Evolutionary conservation across 371 early-diverging fungal genomes (phyloP), one percentile per base, ranked within the genome.

Genomic region (Apophysomyces sp.): DNA sequence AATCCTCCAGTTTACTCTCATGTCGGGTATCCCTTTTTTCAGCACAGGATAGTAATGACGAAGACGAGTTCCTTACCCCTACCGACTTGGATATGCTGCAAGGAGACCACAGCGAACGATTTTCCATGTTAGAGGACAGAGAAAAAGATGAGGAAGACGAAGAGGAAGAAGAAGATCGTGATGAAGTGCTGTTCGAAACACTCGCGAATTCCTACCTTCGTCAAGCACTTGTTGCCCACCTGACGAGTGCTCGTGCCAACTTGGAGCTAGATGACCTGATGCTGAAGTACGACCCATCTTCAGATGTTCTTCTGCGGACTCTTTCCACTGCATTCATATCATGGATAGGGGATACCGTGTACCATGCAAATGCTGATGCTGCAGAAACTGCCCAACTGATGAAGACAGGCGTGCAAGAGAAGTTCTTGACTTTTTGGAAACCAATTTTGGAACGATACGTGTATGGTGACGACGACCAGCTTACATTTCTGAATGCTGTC

Each of bases 221-320:
- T n/a, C 86, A 86, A 62, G 84, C 86, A 1, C 65, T 81, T 16
- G 37, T 76, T 13, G 78, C 83, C 9, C 79, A 77, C 62, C 64
- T 86, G 55, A 84, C 83, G 2, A 76, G 83, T 28, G 84, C 84
- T 11, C 74, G 82, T 34, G 80, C 77, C 5, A 76, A 83, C 52
- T 58, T 86, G 12, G 83, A 83, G 53, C 66, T 86, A 24, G 86
- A 86, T 32, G 86, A 86, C 29, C 62, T 84, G 34, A 70, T 83
- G 63, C 53, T 83, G 18, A 86, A 86, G 63, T 81, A 84, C 56
- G 86, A 86, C 34, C 81, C 86, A 15, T 58, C 74, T 1, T 58
- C 73, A 4, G 72, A 75, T 4, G 69, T 68, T 8, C 63, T 86
- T 0, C 49, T 77, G 11, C 52, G 66, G 28, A 74, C 76, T 0